Percentiles rank a stretch among this genome's conserved stretches.
phyloP scores from a whole-genome alignment of 2,329 filamentous ascomycete species.

The Capronia americana region DNA sequence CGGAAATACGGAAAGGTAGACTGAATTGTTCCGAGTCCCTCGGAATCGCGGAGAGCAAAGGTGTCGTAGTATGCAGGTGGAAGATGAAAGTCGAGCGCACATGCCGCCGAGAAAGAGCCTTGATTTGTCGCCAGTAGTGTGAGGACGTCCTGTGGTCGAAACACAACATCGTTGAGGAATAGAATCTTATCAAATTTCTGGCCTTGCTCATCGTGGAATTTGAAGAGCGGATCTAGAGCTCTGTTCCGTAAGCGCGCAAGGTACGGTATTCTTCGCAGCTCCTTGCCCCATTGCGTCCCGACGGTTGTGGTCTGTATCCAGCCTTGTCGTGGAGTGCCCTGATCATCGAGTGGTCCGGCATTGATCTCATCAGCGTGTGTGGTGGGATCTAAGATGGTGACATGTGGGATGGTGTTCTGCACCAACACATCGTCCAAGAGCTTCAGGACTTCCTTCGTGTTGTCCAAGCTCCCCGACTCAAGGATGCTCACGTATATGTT shows the following conservation, averaged over 20 bases:
- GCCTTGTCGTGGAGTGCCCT: slow-evolving; percentile 52
- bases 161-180: slow-evolving; percentile 61
- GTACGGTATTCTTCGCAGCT: slow-evolving; percentile 72
- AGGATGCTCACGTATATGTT: slow-evolving; percentile 73
- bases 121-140: slow-evolving; percentile 65
- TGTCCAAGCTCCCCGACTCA: slow-evolving; percentile 73
- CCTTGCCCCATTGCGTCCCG: slow-evolving; percentile 50
- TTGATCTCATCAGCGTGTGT: slow-evolving; percentile 65
- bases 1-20: slow-evolving; percentile 72
- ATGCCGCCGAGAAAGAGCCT: slow-evolving; percentile 69
- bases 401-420: slow-evolving; percentile 56
- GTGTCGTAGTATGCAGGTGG: slow-evolving; percentile 75
- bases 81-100: slow-evolving; percentile 71
- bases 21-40: slow-evolving; percentile 68
- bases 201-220: slow-evolving; percentile 56
- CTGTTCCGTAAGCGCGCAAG: slow-evolving; percentile 69
- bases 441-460: slow-evolving; percentile 67
- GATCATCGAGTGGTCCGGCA: slow-evolving; percentile 50
- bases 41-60: slow-evolving; percentile 71
- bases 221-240: slow-evolving; percentile 64
- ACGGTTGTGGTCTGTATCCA: slow-evolving; percentile 60
- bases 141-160: slow-evolving; percentile 59
- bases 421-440: slow-evolving; percentile 56
- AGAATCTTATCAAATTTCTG: slow-evolving; percentile 64
- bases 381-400: slow-evolving; percentile 63